phyloP scores from a whole-genome alignment of 1,284 basidiomycete genomes.

The Trametes hirsuta region DNA sequence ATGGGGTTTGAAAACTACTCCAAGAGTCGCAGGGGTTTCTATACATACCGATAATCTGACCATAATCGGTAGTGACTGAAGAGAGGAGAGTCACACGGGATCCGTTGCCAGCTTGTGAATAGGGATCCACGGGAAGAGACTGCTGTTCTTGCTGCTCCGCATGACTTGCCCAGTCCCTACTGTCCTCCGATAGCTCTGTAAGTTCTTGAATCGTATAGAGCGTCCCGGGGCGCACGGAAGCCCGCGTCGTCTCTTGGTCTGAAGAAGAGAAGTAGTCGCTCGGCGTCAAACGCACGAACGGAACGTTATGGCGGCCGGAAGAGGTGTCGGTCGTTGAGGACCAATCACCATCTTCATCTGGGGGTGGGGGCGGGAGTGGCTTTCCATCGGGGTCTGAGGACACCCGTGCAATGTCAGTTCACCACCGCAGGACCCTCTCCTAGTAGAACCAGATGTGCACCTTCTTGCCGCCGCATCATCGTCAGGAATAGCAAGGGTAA shows the following conservation, averaged over 20 bases:
- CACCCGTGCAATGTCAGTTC: constrained; percentile 18
- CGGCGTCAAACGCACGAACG: constrained; percentile 32
- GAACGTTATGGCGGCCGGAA: constrained; percentile 31
- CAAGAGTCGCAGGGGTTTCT: not conserved
- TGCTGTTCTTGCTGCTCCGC: not conserved
- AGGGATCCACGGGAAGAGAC: not conserved
- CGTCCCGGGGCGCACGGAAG: constrained; percentile 13
- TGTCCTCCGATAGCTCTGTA: constrained; percentile 64
- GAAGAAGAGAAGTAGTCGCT: constrained; percentile 23
- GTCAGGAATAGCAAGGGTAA: constrained; percentile 23
- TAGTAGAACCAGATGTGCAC: constrained; percentile 33
- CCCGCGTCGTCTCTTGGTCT: constrained; percentile 19
- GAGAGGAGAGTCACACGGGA: constrained; percentile 19
- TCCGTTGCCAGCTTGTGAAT: constrained; percentile 1
- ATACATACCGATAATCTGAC: constrained; percentile 57
- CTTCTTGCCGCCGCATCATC: constrained; percentile 36
- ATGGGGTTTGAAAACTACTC: not conserved
- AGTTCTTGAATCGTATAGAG: constrained; percentile 68
- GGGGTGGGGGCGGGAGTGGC: constrained; percentile 32
- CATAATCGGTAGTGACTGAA: constrained; percentile 62
- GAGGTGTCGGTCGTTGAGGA: constrained; percentile 19
- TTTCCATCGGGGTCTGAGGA: constrained; percentile 29
- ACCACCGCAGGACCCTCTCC: constrained; percentile 8
- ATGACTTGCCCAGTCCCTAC: constrained; percentile 44
- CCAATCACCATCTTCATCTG: constrained; percentile 29